Evolutionary conservation across 108 stramenopile genomes (phyloP).

Genomic region (Skeletonema marinoi): DNA sequence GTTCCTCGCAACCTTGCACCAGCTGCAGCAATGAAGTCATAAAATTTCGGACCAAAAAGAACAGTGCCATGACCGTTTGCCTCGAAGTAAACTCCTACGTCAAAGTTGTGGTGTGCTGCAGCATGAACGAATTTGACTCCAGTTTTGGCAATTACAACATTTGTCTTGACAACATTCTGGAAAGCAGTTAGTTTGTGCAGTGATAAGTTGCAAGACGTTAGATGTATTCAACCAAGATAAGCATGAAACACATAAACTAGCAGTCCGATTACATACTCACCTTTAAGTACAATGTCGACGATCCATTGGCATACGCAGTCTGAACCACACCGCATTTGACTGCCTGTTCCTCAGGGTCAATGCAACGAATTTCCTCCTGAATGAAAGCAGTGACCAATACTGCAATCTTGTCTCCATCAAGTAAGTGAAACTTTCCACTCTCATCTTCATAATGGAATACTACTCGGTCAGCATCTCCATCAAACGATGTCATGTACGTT

Average conservation of each 20-base stretch:
- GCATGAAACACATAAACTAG: background rate
- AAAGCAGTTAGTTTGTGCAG: background rate
- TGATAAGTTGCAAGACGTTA: slow-evolving; percentile 31
- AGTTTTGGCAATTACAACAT: slow-evolving; percentile 90
- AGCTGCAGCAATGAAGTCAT: slow-evolving; percentile 45
- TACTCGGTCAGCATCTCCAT: slow-evolving; percentile 99
- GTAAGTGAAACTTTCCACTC: slow-evolving; percentile 55
- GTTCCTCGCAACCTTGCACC: slow-evolving; percentile 34
- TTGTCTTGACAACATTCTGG: slow-evolving; percentile 50
- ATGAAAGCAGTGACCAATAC: slow-evolving; percentile 86
- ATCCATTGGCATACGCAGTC: slow-evolving; percentile 99
- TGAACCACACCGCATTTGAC: slow-evolving; percentile 94
- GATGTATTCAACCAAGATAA: background rate
- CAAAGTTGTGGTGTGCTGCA: slow-evolving; percentile 87
- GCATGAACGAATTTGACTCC: slow-evolving; percentile 98
- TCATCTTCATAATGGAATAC: slow-evolving; percentile 86
- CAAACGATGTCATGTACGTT: slow-evolving; percentile 82
- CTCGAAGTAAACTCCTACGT: slow-evolving; percentile 99
- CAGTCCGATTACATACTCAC: slow-evolving; percentile 15
- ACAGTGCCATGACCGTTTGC: slow-evolving; percentile 99
- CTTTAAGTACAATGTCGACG: slow-evolving; percentile 85
- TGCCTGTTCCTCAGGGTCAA: slow-evolving; percentile 44
- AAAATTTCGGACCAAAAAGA: slow-evolving; percentile 76
- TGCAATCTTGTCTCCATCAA: slow-evolving; percentile 99
- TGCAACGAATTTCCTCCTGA: slow-evolving; percentile 60